These are phyloP conservation scores for Selenicereus undatus DNA, from an alignment of 148 eudicot species.

Conservation along the genomic window DNA sequence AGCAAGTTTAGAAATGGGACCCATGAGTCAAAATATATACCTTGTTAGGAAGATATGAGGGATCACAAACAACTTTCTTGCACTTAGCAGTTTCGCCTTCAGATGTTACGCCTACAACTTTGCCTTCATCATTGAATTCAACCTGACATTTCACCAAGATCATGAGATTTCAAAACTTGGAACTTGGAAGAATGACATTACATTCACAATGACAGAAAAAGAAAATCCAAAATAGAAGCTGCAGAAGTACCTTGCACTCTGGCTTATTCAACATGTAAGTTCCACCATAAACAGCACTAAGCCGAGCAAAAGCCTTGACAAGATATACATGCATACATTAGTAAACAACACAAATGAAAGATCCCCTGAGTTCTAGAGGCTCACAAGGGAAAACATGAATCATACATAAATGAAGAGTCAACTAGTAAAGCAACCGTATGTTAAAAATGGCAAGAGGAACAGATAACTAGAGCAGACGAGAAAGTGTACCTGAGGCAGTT, in stretches of 20 bases:
- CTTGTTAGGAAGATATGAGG: slow-evolving; percentile 90
- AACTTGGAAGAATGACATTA: background rate
- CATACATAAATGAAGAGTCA: background rate
- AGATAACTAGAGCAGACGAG: background rate
- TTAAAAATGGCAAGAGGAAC: background rate
- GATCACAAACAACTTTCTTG: slow-evolving; percentile 99
- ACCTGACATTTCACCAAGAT: slow-evolving; percentile 47
- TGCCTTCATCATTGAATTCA: slow-evolving; percentile 84
- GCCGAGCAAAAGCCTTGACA: slow-evolving; percentile 84
- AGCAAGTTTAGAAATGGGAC: background rate
- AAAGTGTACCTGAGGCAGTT: slow-evolving; percentile 81
- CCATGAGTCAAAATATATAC: slow-evolving; percentile 28
- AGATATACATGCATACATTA: background rate
- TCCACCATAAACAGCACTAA: slow-evolving; percentile 99
- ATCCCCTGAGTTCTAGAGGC: background rate
- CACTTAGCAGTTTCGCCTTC: slow-evolving; percentile 98
- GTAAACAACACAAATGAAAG: background rate
- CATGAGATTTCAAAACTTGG: slow-evolving; percentile 5
- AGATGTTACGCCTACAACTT: slow-evolving; percentile 84
- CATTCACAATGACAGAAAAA: slow-evolving; percentile 7
- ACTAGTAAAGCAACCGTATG: background rate
- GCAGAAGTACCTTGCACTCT: slow-evolving; percentile 68
- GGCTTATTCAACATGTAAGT: slow-evolving; percentile 97
- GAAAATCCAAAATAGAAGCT: background rate
- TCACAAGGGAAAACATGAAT: background rate